Evolutionary conservation across 306 rosid genomes (phyloP).

Genomic region (Adenanthera pavonina): DNA sequence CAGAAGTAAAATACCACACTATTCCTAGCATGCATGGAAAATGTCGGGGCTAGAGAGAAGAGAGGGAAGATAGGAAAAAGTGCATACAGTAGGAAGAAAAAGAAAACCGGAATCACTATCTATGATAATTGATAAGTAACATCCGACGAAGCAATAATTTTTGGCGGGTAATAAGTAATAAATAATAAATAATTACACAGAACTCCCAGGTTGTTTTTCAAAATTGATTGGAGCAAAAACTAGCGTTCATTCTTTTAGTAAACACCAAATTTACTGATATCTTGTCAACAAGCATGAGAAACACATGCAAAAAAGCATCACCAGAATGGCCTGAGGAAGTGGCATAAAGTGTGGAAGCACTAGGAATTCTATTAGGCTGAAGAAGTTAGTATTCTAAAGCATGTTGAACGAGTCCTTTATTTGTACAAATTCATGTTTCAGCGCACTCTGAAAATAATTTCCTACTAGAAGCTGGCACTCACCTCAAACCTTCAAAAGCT

Average conservation of each 20-base stretch:
- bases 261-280: slow-evolving; percentile 10
- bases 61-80: not conserved
- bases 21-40: not conserved
- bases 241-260: not conserved
- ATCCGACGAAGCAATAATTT: not conserved
- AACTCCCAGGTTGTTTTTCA: not conserved
- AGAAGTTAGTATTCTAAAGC: slow-evolving; percentile 1
- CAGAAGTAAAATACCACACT: not conserved
- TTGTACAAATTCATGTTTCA: slow-evolving; percentile 29
- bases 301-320: slow-evolving; percentile 10
- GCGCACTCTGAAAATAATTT: not conserved
- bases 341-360: not conserved
- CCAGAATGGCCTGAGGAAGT: slow-evolving; percentile 21
- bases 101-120: not conserved
- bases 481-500: slow-evolving; percentile 89
- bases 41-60: not conserved
- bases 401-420: not conserved
- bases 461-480: not conserved
- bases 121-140: not conserved
- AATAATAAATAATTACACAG: not conserved
- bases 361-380: not conserved
- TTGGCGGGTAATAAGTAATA: not conserved
- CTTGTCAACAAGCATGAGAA: slow-evolving; percentile 3
- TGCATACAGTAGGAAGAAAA: not conserved
- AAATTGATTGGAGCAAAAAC: slow-evolving; percentile 11